These are phyloP conservation scores for Nicotiana tomentosiformis DNA, from an alignment of 257 asterid species.

Conservation along the genomic window DNA sequence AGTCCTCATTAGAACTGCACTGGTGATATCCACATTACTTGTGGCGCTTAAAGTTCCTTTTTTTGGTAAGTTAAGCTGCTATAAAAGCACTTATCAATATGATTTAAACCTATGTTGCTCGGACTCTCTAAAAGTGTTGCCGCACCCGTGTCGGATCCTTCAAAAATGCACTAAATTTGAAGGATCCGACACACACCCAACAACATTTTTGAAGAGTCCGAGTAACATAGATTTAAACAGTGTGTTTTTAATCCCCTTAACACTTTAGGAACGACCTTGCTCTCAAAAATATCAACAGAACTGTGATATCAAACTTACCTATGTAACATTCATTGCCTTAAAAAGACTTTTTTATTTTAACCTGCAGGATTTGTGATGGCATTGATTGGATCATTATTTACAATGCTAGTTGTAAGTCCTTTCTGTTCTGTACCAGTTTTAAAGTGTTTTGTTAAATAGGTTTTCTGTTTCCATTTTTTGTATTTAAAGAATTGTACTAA, in stretches of 20 bases:
- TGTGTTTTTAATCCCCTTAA: background rate
- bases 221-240: background rate
- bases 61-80: slow-evolving; percentile 48
- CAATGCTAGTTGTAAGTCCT: slow-evolving; percentile 84
- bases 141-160: too few species aligned
- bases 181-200: too few species aligned
- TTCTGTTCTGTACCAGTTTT: background rate
- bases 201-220: too few species aligned
- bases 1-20: slow-evolving; percentile 62
- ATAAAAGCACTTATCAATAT: background rate
- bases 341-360: too few species aligned
- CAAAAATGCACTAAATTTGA: too few species aligned
- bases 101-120: too few species aligned
- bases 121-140: too few species aligned
- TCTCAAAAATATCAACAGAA: background rate
- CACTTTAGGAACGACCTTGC: background rate
- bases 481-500: background rate
- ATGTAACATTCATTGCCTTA: background rate
- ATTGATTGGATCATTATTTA: slow-evolving; percentile 74
- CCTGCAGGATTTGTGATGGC: slow-evolving; percentile 78
- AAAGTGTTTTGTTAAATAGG: background rate
- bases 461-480: background rate
- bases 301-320: background rate
- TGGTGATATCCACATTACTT: slow-evolving; percentile 72
- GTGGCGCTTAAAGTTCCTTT: slow-evolving; percentile 75